These are phyloP conservation scores for Sequoia sempervirens DNA, from an alignment of 75 land plant species.

Conservation along the genomic window DNA sequence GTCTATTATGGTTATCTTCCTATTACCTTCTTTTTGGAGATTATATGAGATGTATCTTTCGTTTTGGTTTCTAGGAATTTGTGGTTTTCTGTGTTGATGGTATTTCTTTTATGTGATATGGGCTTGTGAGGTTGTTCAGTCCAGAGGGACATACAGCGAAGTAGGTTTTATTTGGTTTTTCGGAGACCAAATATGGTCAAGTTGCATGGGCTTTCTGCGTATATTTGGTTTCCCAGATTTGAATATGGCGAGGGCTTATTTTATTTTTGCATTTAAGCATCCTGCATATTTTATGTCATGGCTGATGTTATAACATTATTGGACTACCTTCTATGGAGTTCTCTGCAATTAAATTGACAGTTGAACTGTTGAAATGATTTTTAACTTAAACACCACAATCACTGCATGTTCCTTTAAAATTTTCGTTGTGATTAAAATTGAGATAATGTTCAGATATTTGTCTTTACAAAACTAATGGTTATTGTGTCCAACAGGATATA, in stretches of 20 bases:
- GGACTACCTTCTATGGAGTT: background rate
- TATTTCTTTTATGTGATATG: no score
- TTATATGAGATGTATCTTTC: background rate
- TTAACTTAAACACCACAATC: background rate
- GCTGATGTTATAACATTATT: background rate
- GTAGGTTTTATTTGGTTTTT: background rate
- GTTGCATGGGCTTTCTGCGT: background rate
- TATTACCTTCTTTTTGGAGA: background rate
- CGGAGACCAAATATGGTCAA: no score
- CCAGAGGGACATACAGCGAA: background rate
- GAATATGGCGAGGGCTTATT: background rate
- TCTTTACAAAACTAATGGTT: background rate
- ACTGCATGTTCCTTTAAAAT: background rate
- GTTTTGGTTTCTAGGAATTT: background rate
- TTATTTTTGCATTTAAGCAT: background rate
- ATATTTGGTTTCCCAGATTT: background rate
- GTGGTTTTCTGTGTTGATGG: background rate
- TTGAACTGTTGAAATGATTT: background rate
- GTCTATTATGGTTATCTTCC: background rate
- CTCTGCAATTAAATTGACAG: background rate
- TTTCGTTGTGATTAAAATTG: background rate
- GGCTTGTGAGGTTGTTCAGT: background rate
- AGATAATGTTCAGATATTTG: background rate
- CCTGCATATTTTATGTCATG: background rate
- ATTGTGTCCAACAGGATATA: background rate